Evolutionary conservation across 2,329 filamentous ascomycete species (phyloP).

Genomic region (Graphiopsis chlorocephala): DNA sequence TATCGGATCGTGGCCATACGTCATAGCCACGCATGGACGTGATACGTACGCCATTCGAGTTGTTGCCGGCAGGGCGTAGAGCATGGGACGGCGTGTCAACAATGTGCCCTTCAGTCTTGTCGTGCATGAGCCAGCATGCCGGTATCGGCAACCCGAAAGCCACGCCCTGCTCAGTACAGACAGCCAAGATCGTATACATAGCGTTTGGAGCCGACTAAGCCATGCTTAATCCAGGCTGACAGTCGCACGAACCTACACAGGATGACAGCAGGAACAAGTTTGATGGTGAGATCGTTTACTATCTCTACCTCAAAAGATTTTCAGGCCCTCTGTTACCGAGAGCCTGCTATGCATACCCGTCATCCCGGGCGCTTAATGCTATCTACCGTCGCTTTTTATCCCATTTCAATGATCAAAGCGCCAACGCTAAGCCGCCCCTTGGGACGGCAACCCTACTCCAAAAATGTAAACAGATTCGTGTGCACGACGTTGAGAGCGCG

Average conservation of each 20-base stretch:
- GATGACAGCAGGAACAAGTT: not conserved
- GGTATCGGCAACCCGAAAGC: not conserved
- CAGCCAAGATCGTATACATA: not conserved
- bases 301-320: not conserved
- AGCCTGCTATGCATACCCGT: not conserved
- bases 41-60: not conserved
- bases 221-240: not conserved
- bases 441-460: conserved; percentile 57
- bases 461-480: conserved; percentile 93
- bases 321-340: not conserved
- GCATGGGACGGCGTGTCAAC: not conserved
- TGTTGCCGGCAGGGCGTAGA: not conserved
- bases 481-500: conserved; percentile 94
- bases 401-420: conserved; percentile 7
- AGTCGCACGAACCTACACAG: not conserved
- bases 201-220: not conserved
- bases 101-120: not conserved
- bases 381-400: not conserved
- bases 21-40: not conserved
- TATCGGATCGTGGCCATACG: not conserved
- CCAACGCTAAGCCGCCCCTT: conserved; percentile 12
- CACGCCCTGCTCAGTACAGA: not conserved
- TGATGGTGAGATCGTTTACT: not conserved
- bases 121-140: not conserved
- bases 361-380: not conserved